Percentiles rank a stretch among this genome's conserved stretches.
Evolutionary conservation across 805 yeast genomes (phyloP).

Genomic region (Kazachstania martiniae): DNA sequence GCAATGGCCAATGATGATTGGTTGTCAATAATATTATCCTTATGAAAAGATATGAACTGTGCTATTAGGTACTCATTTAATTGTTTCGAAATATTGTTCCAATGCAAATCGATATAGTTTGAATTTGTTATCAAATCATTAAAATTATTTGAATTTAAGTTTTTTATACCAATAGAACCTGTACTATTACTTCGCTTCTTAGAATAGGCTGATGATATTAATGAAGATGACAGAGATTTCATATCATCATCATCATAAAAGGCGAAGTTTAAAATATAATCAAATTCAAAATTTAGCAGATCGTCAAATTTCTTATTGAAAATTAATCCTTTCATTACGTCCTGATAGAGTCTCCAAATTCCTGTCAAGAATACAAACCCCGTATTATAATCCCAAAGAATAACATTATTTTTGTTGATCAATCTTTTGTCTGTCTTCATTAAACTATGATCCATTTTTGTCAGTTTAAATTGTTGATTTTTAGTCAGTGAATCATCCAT

Average conservation of each 20-base stretch:
- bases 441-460: slow-evolving; percentile 16
- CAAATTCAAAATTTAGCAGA: slow-evolving; percentile 7
- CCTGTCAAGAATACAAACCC: slow-evolving; percentile 86
- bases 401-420: slow-evolving; percentile 43
- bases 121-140: slow-evolving; percentile 3
- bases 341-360: slow-evolving; percentile 54
- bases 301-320: background rate
- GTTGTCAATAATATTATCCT: slow-evolving; percentile 4
- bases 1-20: slow-evolving; percentile 8
- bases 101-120: slow-evolving; percentile 24
- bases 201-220: background rate
- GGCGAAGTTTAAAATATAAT: slow-evolving; percentile 12
- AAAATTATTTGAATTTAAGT: background rate
- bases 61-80: slow-evolving; percentile 11
- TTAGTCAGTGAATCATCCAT: slow-evolving; percentile 9
- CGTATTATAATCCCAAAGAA: slow-evolving; percentile 77
- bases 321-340: slow-evolving; percentile 23
- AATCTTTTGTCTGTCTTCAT: slow-evolving; percentile 6
- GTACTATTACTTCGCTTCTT: background rate
- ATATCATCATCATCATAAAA: slow-evolving; percentile 11
- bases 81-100: slow-evolving; percentile 20
- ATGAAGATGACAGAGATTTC: slow-evolving; percentile 1
- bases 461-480: slow-evolving; percentile 24
- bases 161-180: background rate
- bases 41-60: slow-evolving; percentile 6